Evolutionary conservation across 768 basidiomycete genomes (phyloP), one percentile per base, ranked within the genome.

Genomic region (Pulveroboletus sp.): DNA sequence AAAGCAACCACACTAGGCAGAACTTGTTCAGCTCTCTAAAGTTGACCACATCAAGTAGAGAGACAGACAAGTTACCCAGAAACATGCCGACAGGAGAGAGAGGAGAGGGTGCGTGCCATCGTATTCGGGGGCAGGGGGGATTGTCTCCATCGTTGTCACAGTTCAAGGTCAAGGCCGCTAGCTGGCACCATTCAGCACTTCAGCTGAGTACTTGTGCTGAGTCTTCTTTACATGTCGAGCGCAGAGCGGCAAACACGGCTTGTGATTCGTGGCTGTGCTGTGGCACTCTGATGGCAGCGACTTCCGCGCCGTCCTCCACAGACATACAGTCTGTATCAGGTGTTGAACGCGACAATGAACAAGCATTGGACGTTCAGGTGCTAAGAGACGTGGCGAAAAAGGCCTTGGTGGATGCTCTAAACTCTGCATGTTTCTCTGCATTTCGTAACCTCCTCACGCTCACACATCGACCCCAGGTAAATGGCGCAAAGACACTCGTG

Each of bases 401-500:
- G 56, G 83, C 80, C n/a, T 68, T 95, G 9, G 78, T 96, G 1
- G 90, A 93, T 61, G 81, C 87, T 17, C 71, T 96, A 55, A 94
- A 95, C 66, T 85, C 90, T 36, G 90, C 86, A 58, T 53, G 71
- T 56, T 37, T 27, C 36, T 44, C 11, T 21, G 18, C 12, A 27
- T 40, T 27, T 37, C n/a, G 9, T 17, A 3, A 8, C 6, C 15
- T 21, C n/a, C 17, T 32, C 33, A 8, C 11, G 15, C 55, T 63
- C 43, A 63, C 42, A 26, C 28, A 49, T 42, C 31, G 39, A n/a
- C 27, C 17, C 40, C 54, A 92, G 89, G 86, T 93, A 8, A 90
- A 87, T 69, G 94, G 94, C 14, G 86, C 89, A 39, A 98, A 99
- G 75, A 99, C 95, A 1, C 82, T 99, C 27, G 90, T 98, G n/a